Base-by-base conservation (phyloP, 768 basidiomycete genomes). In the Suillus bovinus region DNA sequence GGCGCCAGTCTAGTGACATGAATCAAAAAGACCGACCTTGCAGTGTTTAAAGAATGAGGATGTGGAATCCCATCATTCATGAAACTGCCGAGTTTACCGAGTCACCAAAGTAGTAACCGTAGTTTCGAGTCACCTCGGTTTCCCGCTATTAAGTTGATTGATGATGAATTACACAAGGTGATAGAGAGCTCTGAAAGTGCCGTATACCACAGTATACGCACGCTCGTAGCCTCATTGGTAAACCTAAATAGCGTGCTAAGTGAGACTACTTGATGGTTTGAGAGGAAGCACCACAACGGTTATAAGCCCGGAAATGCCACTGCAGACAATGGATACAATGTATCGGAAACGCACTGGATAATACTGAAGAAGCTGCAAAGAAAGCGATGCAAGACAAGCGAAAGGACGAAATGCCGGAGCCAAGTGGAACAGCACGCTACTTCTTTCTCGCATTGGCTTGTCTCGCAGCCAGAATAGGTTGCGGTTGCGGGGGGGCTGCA, bases 401-500 rank as follows among this genome's bases (percentile, higher is more conserved):
- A 67, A 58, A 63, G 34, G 39, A 64, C 65, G 29, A 64, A 67
- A 64, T 68, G 65, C 59, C 46, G 67, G 65, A 67, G 63, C 38
- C 67, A 62, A 67, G 56, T 46, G 64, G 55, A 67, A 69, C 63
- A 46, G 10, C 20, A 33, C 31, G 50, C 61, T 74, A 81, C 72
- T 81, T 80, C 75, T 77, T 81, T 66, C 78, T 76, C 38, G 69
- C 54, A 31, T 84, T 84, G 65, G 78, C 78, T 69, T 68, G 71
- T 44, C 77, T 78, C 68, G 77, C 78, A 61, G 72, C 70, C 62
- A 71, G 76, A 44, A 71, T 72, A 33, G 70, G 72, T 53, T 77
- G 76, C 44, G 77, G 79, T 70, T 84, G 85, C 27, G 77, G 69
- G 17, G 85, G 84, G 60, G 82, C 79, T 34, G 79, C 84, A 64